A percentile compares a stretch with the other conserved stretches of the same genome.
Conservation (phyloP, 371 early-diverging fungal genomes). For the Fennellomyces sp. region DNA sequence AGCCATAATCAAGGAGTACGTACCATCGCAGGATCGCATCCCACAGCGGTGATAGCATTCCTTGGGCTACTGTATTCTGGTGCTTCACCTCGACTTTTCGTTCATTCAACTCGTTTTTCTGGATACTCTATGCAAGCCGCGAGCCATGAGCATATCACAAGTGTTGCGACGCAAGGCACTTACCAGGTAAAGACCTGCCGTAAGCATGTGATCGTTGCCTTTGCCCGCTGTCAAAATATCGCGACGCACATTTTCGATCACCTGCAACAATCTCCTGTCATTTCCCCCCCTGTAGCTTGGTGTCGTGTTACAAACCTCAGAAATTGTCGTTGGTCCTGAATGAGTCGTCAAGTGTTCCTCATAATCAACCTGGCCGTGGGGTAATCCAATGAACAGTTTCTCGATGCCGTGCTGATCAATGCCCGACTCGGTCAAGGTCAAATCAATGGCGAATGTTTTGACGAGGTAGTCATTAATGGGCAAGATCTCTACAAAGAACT, state of each 20-base stretch:
- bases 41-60: background rate
- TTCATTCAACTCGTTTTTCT: background rate
- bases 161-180: background rate
- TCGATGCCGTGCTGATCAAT: background rate
- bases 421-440: background rate
- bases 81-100: background rate
- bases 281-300: background rate
- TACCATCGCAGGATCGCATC: background rate
- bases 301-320: background rate
- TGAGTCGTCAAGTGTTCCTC: no score
- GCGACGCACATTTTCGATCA: background rate
- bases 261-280: background rate
- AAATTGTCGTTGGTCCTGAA: no score
- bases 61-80: background rate
- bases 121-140: background rate
- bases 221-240: background rate
- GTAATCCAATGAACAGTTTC: background rate
- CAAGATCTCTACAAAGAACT: background rate
- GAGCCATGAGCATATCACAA: background rate
- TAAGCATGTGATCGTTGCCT: background rate
- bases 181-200: background rate
- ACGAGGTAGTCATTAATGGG: background rate
- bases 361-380: background rate
- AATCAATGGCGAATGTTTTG: background rate
- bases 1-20: background rate